phyloP scores from a whole-genome alignment of 2,329 filamentous ascomycete genomes.

The Fusarium humuli region DNA sequence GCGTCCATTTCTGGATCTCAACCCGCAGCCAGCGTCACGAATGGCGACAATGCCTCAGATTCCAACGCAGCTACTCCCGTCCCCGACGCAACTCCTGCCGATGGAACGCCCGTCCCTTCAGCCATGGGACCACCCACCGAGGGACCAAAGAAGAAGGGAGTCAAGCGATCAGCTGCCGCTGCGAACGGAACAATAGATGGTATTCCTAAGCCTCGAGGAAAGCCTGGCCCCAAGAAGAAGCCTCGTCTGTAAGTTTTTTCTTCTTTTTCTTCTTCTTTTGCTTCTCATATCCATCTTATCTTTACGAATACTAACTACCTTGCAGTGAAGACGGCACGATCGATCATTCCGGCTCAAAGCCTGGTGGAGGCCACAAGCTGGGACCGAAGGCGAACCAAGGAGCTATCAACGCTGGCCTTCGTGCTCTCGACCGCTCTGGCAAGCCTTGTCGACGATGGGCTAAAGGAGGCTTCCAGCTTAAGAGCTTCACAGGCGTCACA shows the following conservation, averaged over 20 bases:
- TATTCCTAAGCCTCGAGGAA: slow-evolving; percentile 78
- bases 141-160: slow-evolving; percentile 79
- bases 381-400: slow-evolving; percentile 97
- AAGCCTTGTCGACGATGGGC: slow-evolving; percentile 94
- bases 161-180: slow-evolving; percentile 75
- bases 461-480: slow-evolving; percentile 83
- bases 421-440: slow-evolving; percentile 91
- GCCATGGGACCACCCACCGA: slow-evolving; percentile 71
- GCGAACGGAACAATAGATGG: slow-evolving; percentile 72
- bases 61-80: slow-evolving; percentile 71
- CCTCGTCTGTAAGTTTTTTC: slow-evolving; percentile 82
- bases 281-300: background rate
- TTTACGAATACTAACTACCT: slow-evolving; percentile 46
- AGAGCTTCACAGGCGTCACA: slow-evolving; percentile 89
- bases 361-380: slow-evolving; percentile 78
- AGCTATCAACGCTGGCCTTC: slow-evolving; percentile 95
- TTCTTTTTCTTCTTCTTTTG: slow-evolving; percentile 49
- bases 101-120: slow-evolving; percentile 65
- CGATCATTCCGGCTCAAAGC: slow-evolving; percentile 65
- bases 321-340: slow-evolving; percentile 71
- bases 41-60: slow-evolving; percentile 68
- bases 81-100: slow-evolving; percentile 60
- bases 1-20: slow-evolving; percentile 51
- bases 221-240: slow-evolving; percentile 98
- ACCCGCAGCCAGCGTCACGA: slow-evolving; percentile 54